Evolutionary conservation across 306 rosid genomes (phyloP), one percentile per base, ranked within the genome.

Genomic region (Castanea sativa): DNA sequence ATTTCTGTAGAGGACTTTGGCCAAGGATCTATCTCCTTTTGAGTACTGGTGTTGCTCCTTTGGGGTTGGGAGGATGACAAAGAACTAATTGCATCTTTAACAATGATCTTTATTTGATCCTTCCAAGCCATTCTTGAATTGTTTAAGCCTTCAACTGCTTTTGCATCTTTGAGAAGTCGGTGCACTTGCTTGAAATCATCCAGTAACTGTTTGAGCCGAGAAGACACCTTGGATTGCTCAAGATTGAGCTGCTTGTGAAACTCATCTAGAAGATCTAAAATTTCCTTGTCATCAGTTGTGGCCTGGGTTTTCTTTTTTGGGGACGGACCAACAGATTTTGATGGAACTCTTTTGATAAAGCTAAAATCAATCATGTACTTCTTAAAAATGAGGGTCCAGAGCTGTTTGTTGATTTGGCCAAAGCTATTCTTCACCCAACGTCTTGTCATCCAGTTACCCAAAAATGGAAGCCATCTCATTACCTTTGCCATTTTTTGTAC

Each of bases 271-370:
- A 45, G 52, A 45, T 10, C 14, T 11, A 45, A 45, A 45, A 45
- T 45, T 45, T 45, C 52, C 52, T 45, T 45, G 52, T 10, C 32
- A 32, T 59, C 65, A 23, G 79, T 71, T 65, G 18, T 18, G 16
- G 11, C 6, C 21, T 45, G 27, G 19, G 52, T 45, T 45, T 45
- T 2, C 13, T 45, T 45, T 45, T 45, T 2, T 45, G 52, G 14
- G 52, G 52, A 10, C 15, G 15, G 49, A 41, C 30, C 25, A 74
- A 33, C 45, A 27, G 78, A 55, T 70, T 64, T 63, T 19, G 55
- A 60, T 72, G 85, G 71, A 61, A 74, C 56, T 72, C 72, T 77
- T 45, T 11, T 45, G 32, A 55, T 73, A 35, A 73, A 82, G 33
- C 67, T 55, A 27, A 77, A 77, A 4, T 30, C 51, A 33, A 53